These are phyloP conservation scores for Helianthus tuberosus DNA, from an alignment of 129 eudicot species.

Conservation along the genomic window DNA sequence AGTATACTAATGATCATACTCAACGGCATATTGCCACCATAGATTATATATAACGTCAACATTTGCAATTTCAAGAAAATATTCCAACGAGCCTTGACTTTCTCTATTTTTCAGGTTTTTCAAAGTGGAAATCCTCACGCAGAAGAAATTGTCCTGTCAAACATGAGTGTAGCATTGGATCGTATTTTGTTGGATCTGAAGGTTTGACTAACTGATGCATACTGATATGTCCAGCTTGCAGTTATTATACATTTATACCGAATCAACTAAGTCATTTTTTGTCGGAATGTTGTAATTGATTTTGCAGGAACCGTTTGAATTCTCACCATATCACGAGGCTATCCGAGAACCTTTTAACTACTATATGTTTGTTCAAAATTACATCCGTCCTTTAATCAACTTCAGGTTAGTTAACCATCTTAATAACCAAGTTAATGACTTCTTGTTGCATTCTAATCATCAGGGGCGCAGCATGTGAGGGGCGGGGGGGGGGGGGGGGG, in stretches of 20 bases:
- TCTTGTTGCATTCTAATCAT: conserved; percentile 21
- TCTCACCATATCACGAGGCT: conserved; percentile 81
- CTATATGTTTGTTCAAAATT: conserved; percentile 72
- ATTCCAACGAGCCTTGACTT: not conserved
- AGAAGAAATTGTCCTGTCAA: conserved; percentile 63
- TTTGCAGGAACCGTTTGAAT: conserved; percentile 84
- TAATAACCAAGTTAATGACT: not conserved
- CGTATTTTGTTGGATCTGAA: conserved; percentile 67
- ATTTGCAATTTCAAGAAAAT: not conserved
- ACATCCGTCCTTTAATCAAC: conserved; percentile 75
- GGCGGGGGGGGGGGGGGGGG: too few species aligned
- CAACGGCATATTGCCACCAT: not conserved
- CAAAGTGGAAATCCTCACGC: conserved; percentile 68
- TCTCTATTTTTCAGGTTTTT: conserved; percentile 51
- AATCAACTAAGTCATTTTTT: not conserved
- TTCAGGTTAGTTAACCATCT: conserved; percentile 55
- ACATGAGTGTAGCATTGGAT: conserved; percentile 75
- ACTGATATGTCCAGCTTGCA: not conserved
- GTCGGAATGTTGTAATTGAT: conserved; percentile 2
- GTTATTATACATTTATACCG: not conserved
- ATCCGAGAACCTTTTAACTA: conserved; percentile 82
- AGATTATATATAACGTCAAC: not conserved
- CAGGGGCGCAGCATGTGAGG: too few species aligned
- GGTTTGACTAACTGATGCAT: conserved; percentile 40
- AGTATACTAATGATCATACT: not conserved